These are phyloP conservation scores for Colletotrichum caudatum DNA, from an alignment of 2,329 filamentous ascomycete species.

Conservation along the genomic window DNA sequence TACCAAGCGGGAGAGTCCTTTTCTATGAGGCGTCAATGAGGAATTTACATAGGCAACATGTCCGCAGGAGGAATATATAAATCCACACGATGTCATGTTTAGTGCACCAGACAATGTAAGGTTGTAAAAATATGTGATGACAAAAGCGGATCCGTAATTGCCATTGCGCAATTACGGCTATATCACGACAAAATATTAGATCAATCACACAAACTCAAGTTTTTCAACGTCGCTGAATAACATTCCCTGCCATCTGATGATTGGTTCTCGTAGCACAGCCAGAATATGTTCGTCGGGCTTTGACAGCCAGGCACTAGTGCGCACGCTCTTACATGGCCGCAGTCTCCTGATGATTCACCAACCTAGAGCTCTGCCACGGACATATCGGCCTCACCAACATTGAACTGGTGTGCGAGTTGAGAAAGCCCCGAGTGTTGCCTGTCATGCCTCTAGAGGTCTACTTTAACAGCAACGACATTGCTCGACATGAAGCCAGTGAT, in stretches of 20 bases:
- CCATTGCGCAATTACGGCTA: no score
- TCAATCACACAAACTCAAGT: background rate
- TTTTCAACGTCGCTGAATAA: background rate
- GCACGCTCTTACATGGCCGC: background rate
- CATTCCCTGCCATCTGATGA: background rate
- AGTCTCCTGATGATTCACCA: background rate
- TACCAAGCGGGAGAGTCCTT: constrained; percentile 44
- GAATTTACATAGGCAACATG: background rate
- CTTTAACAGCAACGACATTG: constrained; percentile 62
- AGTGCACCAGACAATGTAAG: background rate
- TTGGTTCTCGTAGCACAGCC: background rate
- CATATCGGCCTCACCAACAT: no score
- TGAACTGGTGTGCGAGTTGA: background rate
- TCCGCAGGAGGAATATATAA: no score
- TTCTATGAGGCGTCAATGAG: constrained; percentile 23
- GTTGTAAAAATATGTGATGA: no score
- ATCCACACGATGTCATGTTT: no score
- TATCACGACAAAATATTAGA: no score
- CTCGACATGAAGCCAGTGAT: constrained; percentile 66
- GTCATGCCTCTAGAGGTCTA: constrained; percentile 55
- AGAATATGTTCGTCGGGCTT: background rate
- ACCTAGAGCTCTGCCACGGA: background rate
- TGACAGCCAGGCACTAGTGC: background rate
- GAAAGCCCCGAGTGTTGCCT: background rate
- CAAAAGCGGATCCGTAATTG: no score